A percentile compares a stretch with the other conserved stretches of the same genome.
Conservation (phyloP, 139 green algal genomes). For the Spirogloea muscicola region DNA sequence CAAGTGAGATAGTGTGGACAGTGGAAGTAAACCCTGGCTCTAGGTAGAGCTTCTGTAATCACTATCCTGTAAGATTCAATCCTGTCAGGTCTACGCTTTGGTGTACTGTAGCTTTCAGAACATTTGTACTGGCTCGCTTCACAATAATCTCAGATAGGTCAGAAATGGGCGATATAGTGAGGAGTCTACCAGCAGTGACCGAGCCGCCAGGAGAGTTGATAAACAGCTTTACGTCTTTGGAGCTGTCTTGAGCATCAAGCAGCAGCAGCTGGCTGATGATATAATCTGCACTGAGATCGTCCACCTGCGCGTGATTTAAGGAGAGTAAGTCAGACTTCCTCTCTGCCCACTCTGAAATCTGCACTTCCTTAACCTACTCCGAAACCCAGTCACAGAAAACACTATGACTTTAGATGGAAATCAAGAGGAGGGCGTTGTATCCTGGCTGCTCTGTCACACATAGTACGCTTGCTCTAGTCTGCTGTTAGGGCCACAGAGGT, state of each 20-base stretch:
- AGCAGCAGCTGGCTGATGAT: slow-evolving; percentile 96
- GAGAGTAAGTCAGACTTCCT: background rate
- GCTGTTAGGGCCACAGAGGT: no score
- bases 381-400: background rate
- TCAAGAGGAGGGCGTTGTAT: no score
- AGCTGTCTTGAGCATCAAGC: slow-evolving; percentile 88
- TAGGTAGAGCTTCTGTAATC: no score
- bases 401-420: no score
- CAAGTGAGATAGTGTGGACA: no score
- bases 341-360: background rate
- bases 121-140: no score
- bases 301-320: slow-evolving; percentile 79
- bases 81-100: no score
- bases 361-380: background rate
- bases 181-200: slow-evolving; percentile 89
- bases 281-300: slow-evolving; percentile 92
- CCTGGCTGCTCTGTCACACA: no score
- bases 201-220: slow-evolving; percentile 98
- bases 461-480: no score
- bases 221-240: slow-evolving; percentile 99
- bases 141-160: background rate
- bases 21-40: no score
- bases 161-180: background rate
- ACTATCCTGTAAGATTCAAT: no score
- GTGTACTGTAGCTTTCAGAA: no score